Base-by-base conservation (phyloP, 768 basidiomycete genomes). In the Amanita muscaria region DNA sequence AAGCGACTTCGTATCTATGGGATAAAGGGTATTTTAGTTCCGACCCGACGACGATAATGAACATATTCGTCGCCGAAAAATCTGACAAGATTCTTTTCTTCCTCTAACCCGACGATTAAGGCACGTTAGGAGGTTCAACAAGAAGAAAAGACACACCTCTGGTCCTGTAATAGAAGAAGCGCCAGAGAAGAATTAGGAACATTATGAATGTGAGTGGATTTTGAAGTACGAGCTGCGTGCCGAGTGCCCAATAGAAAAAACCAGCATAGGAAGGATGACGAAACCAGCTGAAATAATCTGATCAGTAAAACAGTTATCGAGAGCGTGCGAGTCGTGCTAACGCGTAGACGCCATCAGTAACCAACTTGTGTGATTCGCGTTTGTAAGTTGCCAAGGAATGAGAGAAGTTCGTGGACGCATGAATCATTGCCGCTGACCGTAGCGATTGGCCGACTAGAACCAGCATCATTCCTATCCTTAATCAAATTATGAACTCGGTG, bases 171-270 rank as follows among this genome's bases (percentile, higher is more conserved):
- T 80, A 76, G 64, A 99, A 99, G 70, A 98, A 99, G 38, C 74
- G 69, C 79, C 87, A 92, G 4, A 98, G 67, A 1, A 92, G 61
- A 29, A 74, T 50, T 2, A 71, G 55, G 56, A 85, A 98, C 1
- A 77, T 60, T 2, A 80, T 34, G 51, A 88, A 80, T 11, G 80
- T 79, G 12, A 91, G 23, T 0, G 86, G 77, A 58, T 98, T 99
- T 57, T 91, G 91, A 16, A 98, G 70, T 1, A 90, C 76, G 29
- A 98, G 64, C 59, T 99, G 96, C 0, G 91, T 96, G 2, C 93
- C 91, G 21, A 99, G 56, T 0, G 91, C 92, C 96, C 96, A 98
- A 61, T 94, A 98, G 62, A 88, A 94, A 69, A 97, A 99, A 2
- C 93, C 96, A 1, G 88, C 78, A 54, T 99, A 99, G 0, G 94